These are phyloP conservation scores for Triticum monococcum DNA, from an alignment of 176 grass and related monocot genomes.

Conservation along the genomic window DNA sequence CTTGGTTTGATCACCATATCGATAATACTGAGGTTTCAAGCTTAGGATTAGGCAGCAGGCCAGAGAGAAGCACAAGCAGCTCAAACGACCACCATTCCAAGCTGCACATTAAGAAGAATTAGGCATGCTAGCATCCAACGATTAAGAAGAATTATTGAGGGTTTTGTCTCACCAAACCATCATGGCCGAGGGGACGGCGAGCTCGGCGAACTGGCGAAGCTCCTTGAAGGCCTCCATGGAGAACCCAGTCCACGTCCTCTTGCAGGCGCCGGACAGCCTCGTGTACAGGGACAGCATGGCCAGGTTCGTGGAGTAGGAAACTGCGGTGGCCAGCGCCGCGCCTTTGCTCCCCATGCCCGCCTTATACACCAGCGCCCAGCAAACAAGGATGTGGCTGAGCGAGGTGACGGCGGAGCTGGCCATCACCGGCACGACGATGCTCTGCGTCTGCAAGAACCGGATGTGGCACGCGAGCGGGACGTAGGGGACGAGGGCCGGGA, in stretches of 20 bases:
- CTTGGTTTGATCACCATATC: neutral
- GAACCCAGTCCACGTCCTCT: neutral
- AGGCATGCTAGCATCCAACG: no score
- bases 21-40: slow-evolving; percentile 1
- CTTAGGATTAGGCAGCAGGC: slow-evolving; percentile 11
- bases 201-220: neutral
- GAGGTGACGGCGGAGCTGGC: neutral
- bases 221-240: slow-evolving; percentile 24
- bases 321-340: neutral
- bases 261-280: neutral
- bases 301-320: neutral
- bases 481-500: slow-evolving; percentile 59
- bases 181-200: slow-evolving; percentile 7
- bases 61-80: neutral
- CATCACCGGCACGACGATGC: slow-evolving; percentile 5
- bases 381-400: neutral
- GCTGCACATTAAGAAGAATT: neutral
- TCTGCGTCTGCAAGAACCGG: slow-evolving; percentile 4
- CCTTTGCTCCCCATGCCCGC: neutral
- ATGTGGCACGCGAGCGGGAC: slow-evolving; percentile 47
- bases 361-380: neutral
- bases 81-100: slow-evolving; percentile 16
- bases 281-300: neutral
- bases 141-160: neutral
- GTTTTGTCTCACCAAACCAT: neutral